Evolutionary conservation across 495 filamentous ascomycete species (phyloP), one percentile per base, ranked within the genome.

Genomic region (Talaromyces stipitatus): DNA sequence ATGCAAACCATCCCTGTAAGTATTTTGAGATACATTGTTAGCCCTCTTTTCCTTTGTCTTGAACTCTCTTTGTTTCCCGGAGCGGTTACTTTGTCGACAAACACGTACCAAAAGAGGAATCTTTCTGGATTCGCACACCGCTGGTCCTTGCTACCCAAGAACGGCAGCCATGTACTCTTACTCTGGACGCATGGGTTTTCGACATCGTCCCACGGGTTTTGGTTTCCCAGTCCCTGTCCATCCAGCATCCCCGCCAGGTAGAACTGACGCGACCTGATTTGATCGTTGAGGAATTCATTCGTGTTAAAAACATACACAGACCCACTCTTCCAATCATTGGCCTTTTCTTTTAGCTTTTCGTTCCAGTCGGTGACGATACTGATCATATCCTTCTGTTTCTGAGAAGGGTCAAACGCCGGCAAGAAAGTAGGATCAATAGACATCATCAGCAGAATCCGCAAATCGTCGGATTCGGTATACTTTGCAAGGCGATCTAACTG

Each of bases 31-130:
- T 46, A 50, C 33, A 38, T 26, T 38, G 50, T 55, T 28, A 55
- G 54, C 36, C 9, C 5, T 24, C 24, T 48, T 12, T 18, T 26
- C 24, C 24, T n/a, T 23, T 48, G 1, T 26, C 45, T 11, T 6
- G 6, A 4, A 8, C 16, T 27, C 46, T 46, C 54, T 55, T 55
- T 55, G 54, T 55, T 55, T 55, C 54, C 54, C 26, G 23, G 20
- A 26, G 16, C n/a, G 36, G 38, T 18, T 16, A 55, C 22, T 32
- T 50, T 52, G 18, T 28, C 11, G 43, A 30, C 24, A 28, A 12
- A 1, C 29, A 62, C 71, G 68, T 67, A 80, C 79, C 78, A 79
- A 64, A 82, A 80, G 28, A 81, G 69, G 64, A 73, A 81, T 53
- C 70, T 75, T 8, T 76, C 69, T 2, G 77, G 79, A 45, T 72